Evolutionary conservation across 371 early-diverging fungal species (phyloP).

Genomic region (Mortierella sp.): DNA sequence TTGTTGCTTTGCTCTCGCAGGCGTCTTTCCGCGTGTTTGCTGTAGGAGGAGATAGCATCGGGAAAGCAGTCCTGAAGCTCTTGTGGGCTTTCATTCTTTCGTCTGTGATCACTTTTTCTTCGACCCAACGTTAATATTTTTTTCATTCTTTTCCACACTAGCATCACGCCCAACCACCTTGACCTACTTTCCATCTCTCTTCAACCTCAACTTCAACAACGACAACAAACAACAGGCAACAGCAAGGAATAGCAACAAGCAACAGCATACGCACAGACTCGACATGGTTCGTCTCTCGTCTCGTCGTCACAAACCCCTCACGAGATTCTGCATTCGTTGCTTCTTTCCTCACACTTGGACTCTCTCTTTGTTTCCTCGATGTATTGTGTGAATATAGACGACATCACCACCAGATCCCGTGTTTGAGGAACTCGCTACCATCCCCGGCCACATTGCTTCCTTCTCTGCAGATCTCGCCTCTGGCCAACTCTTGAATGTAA

Average conservation of each 20-base stretch:
- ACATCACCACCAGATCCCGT: slow-evolving; percentile 56
- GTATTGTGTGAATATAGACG: slow-evolving; percentile 25
- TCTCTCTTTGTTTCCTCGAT: neutral
- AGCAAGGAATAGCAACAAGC: neutral
- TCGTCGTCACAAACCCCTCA: neutral
- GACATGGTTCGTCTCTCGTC: neutral
- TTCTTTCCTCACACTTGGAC: too few relatives aligned
- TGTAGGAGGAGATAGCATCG: neutral
- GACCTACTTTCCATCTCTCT: neutral
- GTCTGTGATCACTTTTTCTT: neutral
- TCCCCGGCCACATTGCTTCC: slow-evolving; percentile 54
- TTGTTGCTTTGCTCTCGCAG: too few relatives aligned
- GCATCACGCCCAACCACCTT: neutral
- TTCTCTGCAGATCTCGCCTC: slow-evolving; percentile 56
- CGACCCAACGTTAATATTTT: neutral
- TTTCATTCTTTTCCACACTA: too few relatives aligned
- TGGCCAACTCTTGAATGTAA: slow-evolving; percentile 53
- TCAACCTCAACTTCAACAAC: neutral
- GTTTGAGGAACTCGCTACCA: slow-evolving; percentile 54
- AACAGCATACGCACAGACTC: neutral
- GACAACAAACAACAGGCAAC: neutral
- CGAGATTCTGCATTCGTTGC: neutral
- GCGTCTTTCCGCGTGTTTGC: too few relatives aligned
- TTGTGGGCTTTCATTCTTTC: neutral
- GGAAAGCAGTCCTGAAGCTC: neutral